Percentiles rank a stretch among this genome's conserved stretches.
Conservation (phyloP, 2,329 filamentous ascomycete species). For the Drechslerella dactyloides region DNA sequence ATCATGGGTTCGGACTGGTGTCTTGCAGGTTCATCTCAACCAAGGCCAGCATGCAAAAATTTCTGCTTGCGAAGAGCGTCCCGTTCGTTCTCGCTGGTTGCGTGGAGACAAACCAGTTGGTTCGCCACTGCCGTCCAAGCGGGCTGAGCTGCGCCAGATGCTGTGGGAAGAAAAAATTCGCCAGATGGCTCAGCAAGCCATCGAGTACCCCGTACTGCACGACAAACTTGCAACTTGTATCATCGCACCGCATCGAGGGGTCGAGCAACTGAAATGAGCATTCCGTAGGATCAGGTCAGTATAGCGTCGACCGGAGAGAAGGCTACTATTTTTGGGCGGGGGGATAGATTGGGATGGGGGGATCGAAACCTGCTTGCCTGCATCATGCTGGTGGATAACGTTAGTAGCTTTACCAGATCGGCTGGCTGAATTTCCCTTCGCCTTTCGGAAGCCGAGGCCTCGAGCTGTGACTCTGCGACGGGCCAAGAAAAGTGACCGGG, state of each 20-base stretch:
- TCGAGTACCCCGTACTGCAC: too few species aligned
- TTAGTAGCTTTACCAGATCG: background rate
- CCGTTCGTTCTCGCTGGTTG: too few species aligned
- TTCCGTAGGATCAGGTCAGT: background rate
- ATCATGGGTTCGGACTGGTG: background rate
- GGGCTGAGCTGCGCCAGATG: background rate
- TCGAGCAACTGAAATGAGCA: too few species aligned
- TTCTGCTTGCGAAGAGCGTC: too few species aligned
- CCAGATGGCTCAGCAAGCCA: too few species aligned
- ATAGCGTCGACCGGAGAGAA: background rate
- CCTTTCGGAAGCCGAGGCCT: conserved; percentile 33
- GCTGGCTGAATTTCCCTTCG: conserved; percentile 6
- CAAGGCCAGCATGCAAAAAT: background rate
- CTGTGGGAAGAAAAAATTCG: background rate
- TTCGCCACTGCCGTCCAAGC: too few species aligned
- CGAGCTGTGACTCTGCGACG: conserved; percentile 3
- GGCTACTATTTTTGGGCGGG: conserved; percentile 2
- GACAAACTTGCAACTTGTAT: too few species aligned
- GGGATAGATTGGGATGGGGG: background rate
- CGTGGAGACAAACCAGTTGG: too few species aligned
- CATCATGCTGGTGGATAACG: too few species aligned
- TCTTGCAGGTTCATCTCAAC: background rate
- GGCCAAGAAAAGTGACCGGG: background rate
- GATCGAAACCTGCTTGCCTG: conserved; percentile 3
- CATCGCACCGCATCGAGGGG: too few species aligned